Percentiles rank a stretch among this genome's conserved stretches.
phyloP scores from a whole-genome alignment of 257 asterid genomes.

The Salvia hispanica region DNA sequence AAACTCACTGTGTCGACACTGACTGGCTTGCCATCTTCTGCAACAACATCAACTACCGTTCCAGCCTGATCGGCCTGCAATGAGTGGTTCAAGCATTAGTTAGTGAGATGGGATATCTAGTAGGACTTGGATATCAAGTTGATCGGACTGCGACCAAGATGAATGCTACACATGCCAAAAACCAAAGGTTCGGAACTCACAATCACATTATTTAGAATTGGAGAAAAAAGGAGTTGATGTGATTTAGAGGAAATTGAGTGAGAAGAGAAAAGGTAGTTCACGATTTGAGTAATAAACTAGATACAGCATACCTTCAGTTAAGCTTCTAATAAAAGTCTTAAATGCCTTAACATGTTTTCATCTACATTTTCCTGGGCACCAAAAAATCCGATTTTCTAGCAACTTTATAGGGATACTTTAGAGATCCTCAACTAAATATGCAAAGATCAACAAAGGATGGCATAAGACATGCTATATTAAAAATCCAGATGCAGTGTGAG shows the following conservation, averaged over 20 bases:
- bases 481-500: background rate
- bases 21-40: constrained; percentile 82
- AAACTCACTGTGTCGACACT: constrained; percentile 73
- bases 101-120: constrained; percentile 2
- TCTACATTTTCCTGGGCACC: too few species aligned
- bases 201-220: too few species aligned
- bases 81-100: constrained; percentile 15
- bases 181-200: too few species aligned
- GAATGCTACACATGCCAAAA: background rate
- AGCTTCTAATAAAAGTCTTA: too few species aligned
- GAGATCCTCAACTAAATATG: constrained; percentile 12
- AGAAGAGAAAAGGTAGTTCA: too few species aligned
- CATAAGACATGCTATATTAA: background rate
- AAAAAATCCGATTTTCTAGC: background rate
- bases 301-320: too few species aligned
- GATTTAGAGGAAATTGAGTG: too few species aligned
- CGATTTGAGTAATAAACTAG: too few species aligned
- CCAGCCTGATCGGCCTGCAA: constrained; percentile 78
- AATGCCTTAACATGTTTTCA: too few species aligned
- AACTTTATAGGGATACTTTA: constrained; percentile 5
- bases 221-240: too few species aligned
- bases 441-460: background rate
- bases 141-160: background rate
- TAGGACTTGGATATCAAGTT: background rate
- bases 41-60: constrained; percentile 64